Evolutionary conservation across 768 basidiomycete species (phyloP), one percentile per base, ranked within the genome.

Genomic region (Russula griseocarnosa): DNA sequence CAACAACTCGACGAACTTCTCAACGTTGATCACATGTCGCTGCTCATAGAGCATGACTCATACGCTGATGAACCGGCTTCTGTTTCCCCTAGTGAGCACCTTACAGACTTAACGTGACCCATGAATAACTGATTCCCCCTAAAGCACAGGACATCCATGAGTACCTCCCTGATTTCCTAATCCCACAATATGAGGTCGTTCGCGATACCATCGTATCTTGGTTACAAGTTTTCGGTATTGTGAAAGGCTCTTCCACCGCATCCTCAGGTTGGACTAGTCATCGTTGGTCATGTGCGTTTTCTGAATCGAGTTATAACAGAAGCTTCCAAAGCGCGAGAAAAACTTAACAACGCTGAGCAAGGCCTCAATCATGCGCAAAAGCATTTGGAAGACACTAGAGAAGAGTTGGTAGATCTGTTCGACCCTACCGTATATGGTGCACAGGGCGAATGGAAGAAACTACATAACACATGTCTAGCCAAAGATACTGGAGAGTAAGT

Each of bases 381-480:
- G 26, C 83, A 88, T 28, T 79, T 83, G 60, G 75, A 82, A 30
- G 76, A 79, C 9, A 83, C 85, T 0, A 78, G 82, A 58, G 74
- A 80, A 26, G 87, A 89, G 47, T 73, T 92, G 13, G 74, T 73
- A 1, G 84, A 88, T 62, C 79, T 98, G 26, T 91, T 87, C 70
- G 77, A 85, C 63, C 75, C 74, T 10, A 73, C 84, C 22, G 82
- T 81, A 40, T 97, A 88, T 68, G 94, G 94, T 22, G 72, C 76
- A 1, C 79, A 91, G 30, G 96, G 92, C 55, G 92, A 97, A 76
- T 99, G 93, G 93, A 96, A 96, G 81, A 97, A 96, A 76, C 82
- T 99, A 7, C 89, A 95, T 24, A 82, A 83, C 6, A 77, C 80
- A 1, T 98, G 96, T 70, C 73, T 98, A 14, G 83, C 85, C 71